These are phyloP conservation scores for Debaryomyces nepalensis DNA, from an alignment of 1,139 yeast genomes.

Conservation along the genomic window DNA sequence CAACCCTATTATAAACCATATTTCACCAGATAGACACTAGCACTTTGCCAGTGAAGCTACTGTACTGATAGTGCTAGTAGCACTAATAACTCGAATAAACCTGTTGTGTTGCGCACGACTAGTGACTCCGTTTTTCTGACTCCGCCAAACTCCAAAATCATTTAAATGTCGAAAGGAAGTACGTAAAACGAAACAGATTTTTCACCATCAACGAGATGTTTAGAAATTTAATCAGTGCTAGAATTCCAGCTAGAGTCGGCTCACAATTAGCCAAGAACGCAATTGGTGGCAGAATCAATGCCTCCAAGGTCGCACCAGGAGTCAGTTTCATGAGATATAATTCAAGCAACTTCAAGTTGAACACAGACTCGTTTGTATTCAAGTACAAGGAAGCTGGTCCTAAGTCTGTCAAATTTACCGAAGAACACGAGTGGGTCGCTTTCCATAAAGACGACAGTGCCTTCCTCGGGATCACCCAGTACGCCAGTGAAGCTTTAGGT, in stretches of 20 bases:
- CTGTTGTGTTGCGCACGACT: constrained; percentile 1
- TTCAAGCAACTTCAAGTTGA: constrained; percentile 51
- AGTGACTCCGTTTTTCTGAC: constrained; percentile 8
- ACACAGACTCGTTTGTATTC: constrained; percentile 56
- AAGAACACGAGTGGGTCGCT: constrained; percentile 96
- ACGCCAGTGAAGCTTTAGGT: constrained; percentile 98
- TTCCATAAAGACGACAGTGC: constrained; percentile 80
- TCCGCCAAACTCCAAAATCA: constrained; percentile 5
- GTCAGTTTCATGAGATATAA: constrained; percentile 30
- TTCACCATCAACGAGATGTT: constrained; percentile 9
- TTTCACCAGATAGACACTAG: no score
- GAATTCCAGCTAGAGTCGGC: constrained; percentile 7
- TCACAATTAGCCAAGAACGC: constrained; percentile 13
- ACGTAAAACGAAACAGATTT: neutral
- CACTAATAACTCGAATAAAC: neutral
- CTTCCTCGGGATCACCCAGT: constrained; percentile 88
- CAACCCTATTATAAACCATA: no score
- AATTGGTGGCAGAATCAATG: constrained; percentile 17
- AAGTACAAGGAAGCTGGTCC: constrained; percentile 57
- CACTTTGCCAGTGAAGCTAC: no score
- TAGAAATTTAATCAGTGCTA: constrained; percentile 7
- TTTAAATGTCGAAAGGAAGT: constrained; percentile 10
- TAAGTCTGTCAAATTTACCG: constrained; percentile 66
- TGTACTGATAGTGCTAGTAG: neutral
- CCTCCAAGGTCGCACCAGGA: constrained; percentile 20